These are phyloP conservation scores for Triticum turgidum DNA, from an alignment of 176 grass and related monocot species.

Conservation along the genomic window DNA sequence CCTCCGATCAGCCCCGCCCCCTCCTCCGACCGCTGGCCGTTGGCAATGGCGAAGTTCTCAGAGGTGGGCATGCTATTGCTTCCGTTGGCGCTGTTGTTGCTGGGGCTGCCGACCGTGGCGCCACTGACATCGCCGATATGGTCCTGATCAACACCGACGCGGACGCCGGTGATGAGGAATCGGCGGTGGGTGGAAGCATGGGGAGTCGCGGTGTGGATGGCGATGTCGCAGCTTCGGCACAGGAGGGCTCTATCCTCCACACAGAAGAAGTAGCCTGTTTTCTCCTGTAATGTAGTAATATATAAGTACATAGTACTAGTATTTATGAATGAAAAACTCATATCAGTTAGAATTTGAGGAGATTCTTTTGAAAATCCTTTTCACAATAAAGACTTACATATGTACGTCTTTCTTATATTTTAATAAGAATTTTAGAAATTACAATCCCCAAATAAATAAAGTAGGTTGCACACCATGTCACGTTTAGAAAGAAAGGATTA, in stretches of 20 bases:
- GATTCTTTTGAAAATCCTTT: too few relatives aligned
- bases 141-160: slow-evolving; percentile 29
- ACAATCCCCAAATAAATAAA: neutral
- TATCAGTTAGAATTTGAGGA: too few relatives aligned
- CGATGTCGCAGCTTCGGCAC: slow-evolving; percentile 68
- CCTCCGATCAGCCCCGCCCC: neutral
- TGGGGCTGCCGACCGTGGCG: slow-evolving; percentile 18
- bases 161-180: slow-evolving; percentile 80
- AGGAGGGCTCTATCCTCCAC: slow-evolving; percentile 81
- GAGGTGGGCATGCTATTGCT: slow-evolving; percentile 33
- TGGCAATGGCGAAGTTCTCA: neutral
- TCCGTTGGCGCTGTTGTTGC: slow-evolving; percentile 31
- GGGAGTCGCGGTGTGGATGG: slow-evolving; percentile 50
- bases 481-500: neutral
- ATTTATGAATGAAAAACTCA: too few relatives aligned
- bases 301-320: neutral
- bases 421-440: neutral
- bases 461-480: neutral
- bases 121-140: slow-evolving; percentile 2
- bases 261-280: slow-evolving; percentile 84
- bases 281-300: slow-evolving; percentile 47
- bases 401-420: neutral
- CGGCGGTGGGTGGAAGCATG: slow-evolving; percentile 52
- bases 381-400: neutral
- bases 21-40: neutral